Conservation (phyloP, 768 basidiomycete species). For the Hygrophorus pudorinus region DNA sequence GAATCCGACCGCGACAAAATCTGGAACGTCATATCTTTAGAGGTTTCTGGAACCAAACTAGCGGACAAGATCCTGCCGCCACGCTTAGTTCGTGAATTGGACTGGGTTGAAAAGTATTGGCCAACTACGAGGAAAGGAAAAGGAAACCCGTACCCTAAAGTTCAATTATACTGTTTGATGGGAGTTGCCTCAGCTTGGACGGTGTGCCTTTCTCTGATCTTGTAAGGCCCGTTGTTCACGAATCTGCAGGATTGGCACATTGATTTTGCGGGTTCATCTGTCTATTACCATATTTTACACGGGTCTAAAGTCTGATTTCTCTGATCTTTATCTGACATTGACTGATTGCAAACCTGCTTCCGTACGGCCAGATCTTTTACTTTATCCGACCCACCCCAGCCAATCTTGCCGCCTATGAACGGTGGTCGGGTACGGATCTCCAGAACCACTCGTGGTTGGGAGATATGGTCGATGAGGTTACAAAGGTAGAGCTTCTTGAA, state of each 20-base stretch:
- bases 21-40: constrained; percentile 90
- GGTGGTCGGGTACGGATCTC: constrained; percentile 87
- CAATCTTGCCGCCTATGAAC: constrained; percentile 84
- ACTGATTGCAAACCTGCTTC: constrained; percentile 4
- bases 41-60: constrained; percentile 80
- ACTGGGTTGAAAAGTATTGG: constrained; percentile 98
- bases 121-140: constrained; percentile 66
- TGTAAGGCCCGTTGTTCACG: not conserved
- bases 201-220: constrained; percentile 33
- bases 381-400: constrained; percentile 84
- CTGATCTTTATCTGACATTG: not conserved
- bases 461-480: constrained; percentile 85
- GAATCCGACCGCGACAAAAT: constrained; percentile 71
- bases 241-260: constrained; percentile 88
- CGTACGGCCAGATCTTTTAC: constrained; percentile 64
- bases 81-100: constrained; percentile 74
- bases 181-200: constrained; percentile 92
- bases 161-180: constrained; percentile 96
- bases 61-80: constrained; percentile 77
- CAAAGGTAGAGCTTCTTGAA: constrained; percentile 63
- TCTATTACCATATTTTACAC: constrained; percentile 90
- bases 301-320: constrained; percentile 61
- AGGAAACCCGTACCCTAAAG: constrained; percentile 78
- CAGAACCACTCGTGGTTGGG: constrained; percentile 89
- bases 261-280: constrained; percentile 95